Conservation (phyloP, 2,329 filamentous ascomycete species). For the Epichloe gansuensis region DNA sequence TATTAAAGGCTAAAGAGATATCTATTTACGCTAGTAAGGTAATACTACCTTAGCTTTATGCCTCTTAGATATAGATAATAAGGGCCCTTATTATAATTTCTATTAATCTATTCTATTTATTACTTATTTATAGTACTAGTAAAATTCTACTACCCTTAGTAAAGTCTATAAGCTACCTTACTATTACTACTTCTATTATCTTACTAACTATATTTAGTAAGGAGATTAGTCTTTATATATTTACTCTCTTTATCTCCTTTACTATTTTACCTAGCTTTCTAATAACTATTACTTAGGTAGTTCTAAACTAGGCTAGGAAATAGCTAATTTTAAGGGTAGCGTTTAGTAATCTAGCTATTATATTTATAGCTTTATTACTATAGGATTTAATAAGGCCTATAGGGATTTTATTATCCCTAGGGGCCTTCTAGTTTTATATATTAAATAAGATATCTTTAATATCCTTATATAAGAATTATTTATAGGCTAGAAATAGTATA, state of each 20-base stretch:
- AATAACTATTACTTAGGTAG: background rate
- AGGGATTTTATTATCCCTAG: background rate
- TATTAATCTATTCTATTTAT: background rate
- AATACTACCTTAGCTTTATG: background rate
- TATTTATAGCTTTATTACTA: too few species aligned
- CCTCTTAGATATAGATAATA: background rate
- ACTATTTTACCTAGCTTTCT: background rate
- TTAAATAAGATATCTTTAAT: background rate
- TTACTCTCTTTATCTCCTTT: background rate
- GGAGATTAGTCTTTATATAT: background rate
- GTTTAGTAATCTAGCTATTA: too few species aligned
- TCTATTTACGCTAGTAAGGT: background rate
- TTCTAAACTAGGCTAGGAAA: background rate
- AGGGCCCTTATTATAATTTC: background rate
- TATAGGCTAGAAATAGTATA: background rate
- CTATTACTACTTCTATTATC: background rate
- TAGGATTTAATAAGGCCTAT: too few species aligned
- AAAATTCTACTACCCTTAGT: too few species aligned
- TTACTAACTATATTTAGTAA: background rate
- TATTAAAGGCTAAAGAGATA: background rate
- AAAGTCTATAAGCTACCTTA: background rate
- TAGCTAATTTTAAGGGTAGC: background rate
- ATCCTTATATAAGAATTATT: background rate
- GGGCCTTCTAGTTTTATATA: background rate
- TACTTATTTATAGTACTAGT: background rate